phyloP scores from a whole-genome alignment of 2,329 filamentous ascomycete species.

The Trichoderma afroharzianum region DNA sequence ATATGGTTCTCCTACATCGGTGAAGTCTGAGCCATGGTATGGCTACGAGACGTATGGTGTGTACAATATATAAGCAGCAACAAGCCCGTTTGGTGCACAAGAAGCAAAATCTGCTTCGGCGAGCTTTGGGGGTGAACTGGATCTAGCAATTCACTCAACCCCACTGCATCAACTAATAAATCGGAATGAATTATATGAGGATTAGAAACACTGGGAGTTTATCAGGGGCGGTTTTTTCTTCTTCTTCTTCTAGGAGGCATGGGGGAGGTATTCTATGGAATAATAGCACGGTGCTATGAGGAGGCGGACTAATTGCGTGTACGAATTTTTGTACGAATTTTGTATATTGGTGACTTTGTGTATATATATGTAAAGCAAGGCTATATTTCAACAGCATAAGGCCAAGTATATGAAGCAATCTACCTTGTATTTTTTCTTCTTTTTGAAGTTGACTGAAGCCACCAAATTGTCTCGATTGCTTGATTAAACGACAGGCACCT shows the following conservation, averaged over 20 bases:
- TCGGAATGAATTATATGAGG: background rate
- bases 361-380: background rate
- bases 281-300: background rate
- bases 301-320: background rate
- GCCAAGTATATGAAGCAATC: background rate
- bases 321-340: background rate
- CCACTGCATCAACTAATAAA: background rate
- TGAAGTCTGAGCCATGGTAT: conserved; percentile 52
- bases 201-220: background rate
- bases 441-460: background rate
- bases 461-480: background rate
- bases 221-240: background rate
- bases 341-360: background rate
- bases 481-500: background rate
- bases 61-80: conserved; percentile 51
- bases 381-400: background rate
- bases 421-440: background rate
- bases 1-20: conserved; percentile 38
- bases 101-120: background rate
- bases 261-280: background rate
- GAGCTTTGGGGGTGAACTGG: background rate
- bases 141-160: background rate
- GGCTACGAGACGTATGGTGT: conserved; percentile 57
- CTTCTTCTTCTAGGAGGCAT: background rate
- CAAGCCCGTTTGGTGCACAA: conserved; percentile 30